phyloP scores from a whole-genome alignment of 2,329 filamentous ascomycete genomes.

The Xylariales sp. region DNA sequence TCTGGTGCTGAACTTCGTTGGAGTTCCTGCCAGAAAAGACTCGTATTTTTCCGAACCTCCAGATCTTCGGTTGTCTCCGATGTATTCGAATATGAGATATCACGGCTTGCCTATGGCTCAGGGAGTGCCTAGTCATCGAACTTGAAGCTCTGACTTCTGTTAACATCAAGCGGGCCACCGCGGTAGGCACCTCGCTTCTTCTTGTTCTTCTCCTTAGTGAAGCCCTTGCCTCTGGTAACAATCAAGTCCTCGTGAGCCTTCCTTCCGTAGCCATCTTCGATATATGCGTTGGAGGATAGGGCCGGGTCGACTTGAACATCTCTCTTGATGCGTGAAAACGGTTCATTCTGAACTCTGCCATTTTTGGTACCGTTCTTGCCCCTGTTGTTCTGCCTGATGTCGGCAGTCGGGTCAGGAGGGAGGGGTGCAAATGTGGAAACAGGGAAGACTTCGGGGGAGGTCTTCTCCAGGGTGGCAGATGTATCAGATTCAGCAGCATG shows the following conservation, averaged over 20 bases:
- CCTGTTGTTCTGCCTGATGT: slow-evolving; percentile 30
- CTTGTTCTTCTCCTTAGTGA: slow-evolving; percentile 99
- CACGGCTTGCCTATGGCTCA: too few species aligned
- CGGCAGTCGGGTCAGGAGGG: slow-evolving; percentile 50
- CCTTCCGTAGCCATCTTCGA: slow-evolving; percentile 82
- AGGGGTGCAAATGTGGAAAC: slow-evolving; percentile 40
- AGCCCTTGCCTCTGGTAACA: slow-evolving; percentile 90
- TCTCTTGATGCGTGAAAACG: slow-evolving; percentile 73
- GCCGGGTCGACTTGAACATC: slow-evolving; percentile 63
- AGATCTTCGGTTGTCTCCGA: too few species aligned
- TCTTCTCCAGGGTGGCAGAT: slow-evolving; percentile 45
- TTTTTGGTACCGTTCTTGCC: slow-evolving; percentile 25
- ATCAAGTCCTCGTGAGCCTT: slow-evolving; percentile 84
- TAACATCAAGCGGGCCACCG: slow-evolving; percentile 82
- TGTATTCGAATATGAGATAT: too few species aligned
- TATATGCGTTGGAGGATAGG: slow-evolving; percentile 75
- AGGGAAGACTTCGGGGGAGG: slow-evolving; percentile 43
- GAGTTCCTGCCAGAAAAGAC: too few species aligned
- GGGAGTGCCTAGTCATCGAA: slow-evolving; percentile 90
- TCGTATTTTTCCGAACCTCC: too few species aligned
- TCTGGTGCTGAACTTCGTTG: too few species aligned
- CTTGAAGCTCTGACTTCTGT: slow-evolving; percentile 80
- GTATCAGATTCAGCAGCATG: slow-evolving; percentile 31
- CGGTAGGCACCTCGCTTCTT: slow-evolving; percentile 89
- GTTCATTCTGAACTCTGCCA: slow-evolving; percentile 58